phyloP scores from a whole-genome alignment of 2,329 filamentous ascomycete species.

The Cercospora zeina region DNA sequence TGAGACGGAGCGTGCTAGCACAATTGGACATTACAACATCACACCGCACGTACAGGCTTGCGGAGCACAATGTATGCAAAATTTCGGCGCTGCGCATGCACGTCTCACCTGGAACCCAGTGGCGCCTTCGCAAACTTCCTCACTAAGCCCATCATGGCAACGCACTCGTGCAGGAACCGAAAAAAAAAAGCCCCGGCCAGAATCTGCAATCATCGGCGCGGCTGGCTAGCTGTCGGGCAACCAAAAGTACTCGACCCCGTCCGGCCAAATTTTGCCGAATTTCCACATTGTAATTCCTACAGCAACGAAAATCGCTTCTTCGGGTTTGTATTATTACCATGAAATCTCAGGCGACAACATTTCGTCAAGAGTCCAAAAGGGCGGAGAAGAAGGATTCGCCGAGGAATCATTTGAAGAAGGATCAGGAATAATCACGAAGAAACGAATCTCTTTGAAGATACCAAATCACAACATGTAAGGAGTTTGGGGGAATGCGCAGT shows the following conservation, averaged over 20 bases:
- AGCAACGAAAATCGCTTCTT: no score
- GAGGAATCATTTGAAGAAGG: background rate
- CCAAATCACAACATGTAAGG: conserved; percentile 5
- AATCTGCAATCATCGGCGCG: background rate
- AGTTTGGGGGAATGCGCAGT: background rate
- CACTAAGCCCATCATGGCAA: background rate
- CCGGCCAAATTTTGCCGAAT: background rate
- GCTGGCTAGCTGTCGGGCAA: background rate
- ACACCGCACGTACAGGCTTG: background rate
- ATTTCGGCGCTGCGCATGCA: background rate
- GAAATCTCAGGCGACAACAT: no score
- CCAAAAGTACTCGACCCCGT: background rate
- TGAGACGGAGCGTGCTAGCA: conserved; percentile 4
- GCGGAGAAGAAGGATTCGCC: background rate
- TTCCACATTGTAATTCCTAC: background rate
- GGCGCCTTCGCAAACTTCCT: background rate
- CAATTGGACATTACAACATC: background rate
- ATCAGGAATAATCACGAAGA: background rate
- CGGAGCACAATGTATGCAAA: background rate
- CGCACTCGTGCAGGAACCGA: background rate
- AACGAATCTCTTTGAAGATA: conserved; percentile 23
- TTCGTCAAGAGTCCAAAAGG: no score
- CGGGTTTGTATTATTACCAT: no score
- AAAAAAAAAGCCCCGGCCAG: background rate
- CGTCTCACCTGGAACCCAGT: background rate